phyloP scores from a whole-genome alignment of 2,329 filamentous ascomycete genomes.

The Orbilia oligospora region DNA sequence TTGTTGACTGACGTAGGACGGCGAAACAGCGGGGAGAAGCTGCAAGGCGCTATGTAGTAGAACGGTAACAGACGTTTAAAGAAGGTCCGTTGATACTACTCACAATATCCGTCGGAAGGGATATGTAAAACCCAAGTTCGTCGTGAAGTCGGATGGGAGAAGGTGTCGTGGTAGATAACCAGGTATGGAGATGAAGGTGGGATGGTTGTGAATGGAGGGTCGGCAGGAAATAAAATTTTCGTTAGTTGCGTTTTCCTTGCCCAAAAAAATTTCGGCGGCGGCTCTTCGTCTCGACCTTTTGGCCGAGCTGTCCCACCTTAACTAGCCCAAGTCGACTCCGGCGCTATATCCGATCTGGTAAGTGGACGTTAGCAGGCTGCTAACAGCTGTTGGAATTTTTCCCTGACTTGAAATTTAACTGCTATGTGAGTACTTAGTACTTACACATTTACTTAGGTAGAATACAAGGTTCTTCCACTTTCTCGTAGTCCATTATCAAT shows the following conservation, averaged over 20 bases:
- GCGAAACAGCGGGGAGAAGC: background rate
- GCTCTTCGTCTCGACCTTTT: constrained; percentile 48
- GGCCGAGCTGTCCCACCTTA: constrained; percentile 36
- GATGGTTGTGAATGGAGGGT: constrained; percentile 29
- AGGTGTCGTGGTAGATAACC: constrained; percentile 3
- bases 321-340: constrained; percentile 6
- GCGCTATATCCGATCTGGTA: constrained; percentile 34
- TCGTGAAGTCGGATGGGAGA: constrained; percentile 16
- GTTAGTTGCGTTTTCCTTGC: constrained; percentile 38
- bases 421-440: too few relatives aligned
- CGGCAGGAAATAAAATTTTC: constrained; percentile 47
- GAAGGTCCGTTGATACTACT: background rate
- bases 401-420: too few relatives aligned
- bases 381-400: constrained; percentile 22
- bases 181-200: constrained; percentile 23
- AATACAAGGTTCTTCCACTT: constrained; percentile 5
- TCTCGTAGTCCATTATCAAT: background rate
- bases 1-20: constrained; percentile 9
- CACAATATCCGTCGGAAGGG: background rate
- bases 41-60: background rate
- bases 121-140: background rate
- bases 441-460: too few relatives aligned
- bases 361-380: constrained; percentile 9
- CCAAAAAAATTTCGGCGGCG: constrained; percentile 37
- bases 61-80: background rate